Evolutionary conservation across 345 rosid species (phyloP).

Genomic region (Angophora floribunda): DNA sequence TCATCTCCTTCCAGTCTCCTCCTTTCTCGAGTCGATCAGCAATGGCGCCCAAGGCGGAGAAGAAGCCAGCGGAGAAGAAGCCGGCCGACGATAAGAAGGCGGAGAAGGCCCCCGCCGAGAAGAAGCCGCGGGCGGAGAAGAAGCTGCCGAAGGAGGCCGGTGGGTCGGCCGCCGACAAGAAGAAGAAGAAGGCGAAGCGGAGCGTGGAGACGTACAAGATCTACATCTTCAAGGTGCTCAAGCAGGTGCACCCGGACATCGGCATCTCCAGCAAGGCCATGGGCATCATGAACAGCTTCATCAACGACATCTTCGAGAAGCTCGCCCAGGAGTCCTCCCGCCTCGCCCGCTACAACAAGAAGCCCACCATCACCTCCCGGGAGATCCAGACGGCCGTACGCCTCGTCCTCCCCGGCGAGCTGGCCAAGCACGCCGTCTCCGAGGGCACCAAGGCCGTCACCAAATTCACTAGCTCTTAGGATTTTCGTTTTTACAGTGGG

Average conservation of each 20-base stretch:
- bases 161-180: slow-evolving; percentile 10
- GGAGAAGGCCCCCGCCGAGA: slow-evolving; percentile 21
- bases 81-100: slow-evolving; percentile 10
- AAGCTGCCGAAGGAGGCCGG: slow-evolving; percentile 14
- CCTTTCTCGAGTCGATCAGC: not conserved
- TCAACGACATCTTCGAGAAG: slow-evolving; percentile 31
- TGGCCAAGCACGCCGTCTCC: slow-evolving; percentile 25
- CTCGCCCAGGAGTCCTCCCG: slow-evolving; percentile 19
- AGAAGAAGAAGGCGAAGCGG: slow-evolving; percentile 21
- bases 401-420: slow-evolving; percentile 24
- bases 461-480: slow-evolving; percentile 22
- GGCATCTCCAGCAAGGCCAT: slow-evolving; percentile 30
- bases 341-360: slow-evolving; percentile 25
- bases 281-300: slow-evolving; percentile 13
- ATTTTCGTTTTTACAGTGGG: not conserved
- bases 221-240: slow-evolving; percentile 31
- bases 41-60: slow-evolving; percentile 29
- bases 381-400: slow-evolving; percentile 26
- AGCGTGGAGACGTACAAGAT: slow-evolving; percentile 32
- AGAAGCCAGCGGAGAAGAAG: slow-evolving; percentile 12
- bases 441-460: slow-evolving; percentile 33
- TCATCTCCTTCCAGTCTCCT: not conserved
- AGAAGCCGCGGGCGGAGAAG: slow-evolving; percentile 24
- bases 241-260: slow-evolving; percentile 29
- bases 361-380: slow-evolving; percentile 28